Percentiles rank a stretch among this genome's conserved stretches.
phyloP scores from a whole-genome alignment of 176 grass and related monocot genomes.

The Juncus inflexus region DNA sequence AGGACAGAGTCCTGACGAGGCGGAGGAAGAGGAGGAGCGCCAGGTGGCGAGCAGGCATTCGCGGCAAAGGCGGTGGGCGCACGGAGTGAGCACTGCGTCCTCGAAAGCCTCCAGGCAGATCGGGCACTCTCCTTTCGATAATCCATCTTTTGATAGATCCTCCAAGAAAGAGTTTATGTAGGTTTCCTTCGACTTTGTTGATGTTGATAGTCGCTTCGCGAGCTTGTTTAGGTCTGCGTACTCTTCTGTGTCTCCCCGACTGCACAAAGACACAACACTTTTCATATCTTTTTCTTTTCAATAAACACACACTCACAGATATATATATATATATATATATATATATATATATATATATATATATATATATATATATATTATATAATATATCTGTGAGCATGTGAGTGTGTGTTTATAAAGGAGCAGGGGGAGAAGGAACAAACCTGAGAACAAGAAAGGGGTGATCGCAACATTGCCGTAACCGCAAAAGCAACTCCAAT shows the following conservation, averaged over 20 bases:
- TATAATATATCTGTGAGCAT: no score
- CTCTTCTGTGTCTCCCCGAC: constrained; percentile 90
- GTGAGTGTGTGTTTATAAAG: no score
- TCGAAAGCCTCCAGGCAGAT: constrained; percentile 96
- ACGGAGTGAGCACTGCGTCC: constrained; percentile 90
- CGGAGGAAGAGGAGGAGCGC: constrained; percentile 44
- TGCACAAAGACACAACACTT: constrained; percentile 36
- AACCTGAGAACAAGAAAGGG: constrained; percentile 98
- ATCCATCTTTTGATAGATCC: constrained; percentile 75
- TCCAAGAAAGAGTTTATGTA: constrained; percentile 82
- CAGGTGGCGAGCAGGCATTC: constrained; percentile 91
- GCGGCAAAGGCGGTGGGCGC: constrained; percentile 83
- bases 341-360: no score
- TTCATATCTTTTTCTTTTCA: not conserved
- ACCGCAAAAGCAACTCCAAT: constrained; percentile 91
- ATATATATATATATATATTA: no score
- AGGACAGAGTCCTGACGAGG: constrained; percentile 71
- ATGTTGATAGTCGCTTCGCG: constrained; percentile 54
- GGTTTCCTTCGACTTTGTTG: constrained; percentile 44
- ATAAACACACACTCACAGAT: no score
- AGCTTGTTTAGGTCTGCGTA: constrained; percentile 94
- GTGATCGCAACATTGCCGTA: constrained; percentile 98
- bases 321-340: no score
- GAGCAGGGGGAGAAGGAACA: constrained; percentile 21
- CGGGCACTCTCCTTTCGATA: constrained; percentile 61